These are phyloP conservation scores for Pistacia atlantica DNA, from an alignment of 345 rosid species.

Conservation along the genomic window DNA sequence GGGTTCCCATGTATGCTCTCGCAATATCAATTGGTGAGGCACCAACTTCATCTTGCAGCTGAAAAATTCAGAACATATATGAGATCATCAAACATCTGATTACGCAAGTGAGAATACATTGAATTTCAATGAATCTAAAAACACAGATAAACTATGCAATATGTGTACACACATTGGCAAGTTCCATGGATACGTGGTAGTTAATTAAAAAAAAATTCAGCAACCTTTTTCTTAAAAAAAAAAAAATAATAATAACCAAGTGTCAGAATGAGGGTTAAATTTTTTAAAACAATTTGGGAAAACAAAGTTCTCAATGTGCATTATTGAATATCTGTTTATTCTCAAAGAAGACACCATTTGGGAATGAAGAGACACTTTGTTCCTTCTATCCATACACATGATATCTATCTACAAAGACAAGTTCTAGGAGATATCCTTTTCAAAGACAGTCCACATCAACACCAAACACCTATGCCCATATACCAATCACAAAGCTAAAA, in stretches of 20 bases:
- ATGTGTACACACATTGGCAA: background rate
- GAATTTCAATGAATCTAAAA: background rate
- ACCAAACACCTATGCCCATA: background rate
- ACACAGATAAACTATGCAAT: background rate
- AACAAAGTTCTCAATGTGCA: background rate
- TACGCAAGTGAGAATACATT: background rate
- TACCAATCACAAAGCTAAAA: background rate
- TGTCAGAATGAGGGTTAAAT: background rate
- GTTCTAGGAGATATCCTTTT: background rate
- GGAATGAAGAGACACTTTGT: background rate
- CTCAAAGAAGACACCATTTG: background rate
- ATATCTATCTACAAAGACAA: background rate
- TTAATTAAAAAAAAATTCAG: background rate
- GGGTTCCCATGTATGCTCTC: slow-evolving; percentile 74
- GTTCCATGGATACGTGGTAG: background rate
- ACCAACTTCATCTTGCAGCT: slow-evolving; percentile 49
- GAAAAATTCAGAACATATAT: slow-evolving; percentile 11
- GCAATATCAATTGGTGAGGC: slow-evolving; percentile 85
- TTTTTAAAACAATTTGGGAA: background rate
- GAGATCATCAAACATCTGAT: slow-evolving; percentile 8
- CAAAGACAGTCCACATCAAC: slow-evolving; percentile 5
- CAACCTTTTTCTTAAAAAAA: background rate
- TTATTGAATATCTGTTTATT: slow-evolving; percentile 1
- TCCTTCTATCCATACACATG: background rate
- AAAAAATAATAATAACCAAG: too few species aligned